Conservation (phyloP, 495 filamentous ascomycete species). For the Aspergillus sclerotioniger region DNA sequence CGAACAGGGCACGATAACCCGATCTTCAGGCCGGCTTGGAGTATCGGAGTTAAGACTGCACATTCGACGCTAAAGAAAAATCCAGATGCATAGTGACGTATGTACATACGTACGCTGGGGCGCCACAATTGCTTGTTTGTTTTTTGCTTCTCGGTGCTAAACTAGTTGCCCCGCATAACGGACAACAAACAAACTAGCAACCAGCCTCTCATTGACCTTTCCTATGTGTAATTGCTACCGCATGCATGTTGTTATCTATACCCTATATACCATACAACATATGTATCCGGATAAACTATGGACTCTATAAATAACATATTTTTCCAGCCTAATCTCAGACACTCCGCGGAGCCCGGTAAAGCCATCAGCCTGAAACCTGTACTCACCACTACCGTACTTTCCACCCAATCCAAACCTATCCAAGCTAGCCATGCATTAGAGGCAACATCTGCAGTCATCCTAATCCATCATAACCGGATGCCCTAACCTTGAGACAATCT, state of each 20-base stretch:
- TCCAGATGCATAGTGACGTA: constrained; percentile 2
- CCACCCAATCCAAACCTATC: not conserved
- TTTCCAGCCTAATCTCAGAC: too few relatives aligned
- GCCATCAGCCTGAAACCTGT: not conserved
- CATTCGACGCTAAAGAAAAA: not conserved
- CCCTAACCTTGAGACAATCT: too few relatives aligned
- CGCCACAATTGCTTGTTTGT: constrained; percentile 4
- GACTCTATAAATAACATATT: too few relatives aligned
- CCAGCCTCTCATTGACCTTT: constrained; percentile 1
- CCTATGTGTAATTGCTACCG: not conserved
- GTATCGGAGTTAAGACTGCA: not conserved
- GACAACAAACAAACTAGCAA: not conserved
- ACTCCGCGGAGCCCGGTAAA: too few relatives aligned
- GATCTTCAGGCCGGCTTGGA: not conserved
- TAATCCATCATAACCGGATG: too few relatives aligned
- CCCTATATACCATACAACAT: too few relatives aligned
- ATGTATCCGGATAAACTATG: too few relatives aligned
- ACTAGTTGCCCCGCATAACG: not conserved
- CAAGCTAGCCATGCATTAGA: too few relatives aligned
- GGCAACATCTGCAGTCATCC: too few relatives aligned
- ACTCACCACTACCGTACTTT: not conserved
- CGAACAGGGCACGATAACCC: not conserved
- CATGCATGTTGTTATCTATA: not conserved
- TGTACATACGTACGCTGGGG: not conserved
- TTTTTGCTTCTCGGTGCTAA: not conserved